These are phyloP conservation scores for Silene noctiflora DNA, from an alignment of 179 eudicot genomes.

Conservation along the genomic window DNA sequence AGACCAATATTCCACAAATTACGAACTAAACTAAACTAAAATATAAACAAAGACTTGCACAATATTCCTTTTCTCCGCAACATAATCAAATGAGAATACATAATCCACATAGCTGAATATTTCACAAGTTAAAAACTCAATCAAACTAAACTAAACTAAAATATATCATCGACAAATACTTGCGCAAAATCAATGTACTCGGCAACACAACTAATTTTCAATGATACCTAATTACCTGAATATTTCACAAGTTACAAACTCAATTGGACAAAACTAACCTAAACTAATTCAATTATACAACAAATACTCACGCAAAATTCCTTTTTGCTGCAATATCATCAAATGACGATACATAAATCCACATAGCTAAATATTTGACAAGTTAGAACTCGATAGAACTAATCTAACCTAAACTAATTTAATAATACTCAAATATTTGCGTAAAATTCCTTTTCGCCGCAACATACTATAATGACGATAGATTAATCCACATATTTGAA, in stretches of 20 bases:
- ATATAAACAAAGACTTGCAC: background rate
- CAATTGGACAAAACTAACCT: background rate
- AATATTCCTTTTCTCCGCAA: background rate
- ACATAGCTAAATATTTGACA: background rate
- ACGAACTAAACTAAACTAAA: background rate
- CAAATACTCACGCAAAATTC: too few species aligned
- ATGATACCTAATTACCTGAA: background rate
- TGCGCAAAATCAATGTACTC: background rate
- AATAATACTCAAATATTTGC: background rate
- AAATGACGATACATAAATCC: background rate
- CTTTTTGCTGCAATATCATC: background rate
- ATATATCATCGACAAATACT: background rate
- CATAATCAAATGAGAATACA: background rate
- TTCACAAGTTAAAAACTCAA: background rate
- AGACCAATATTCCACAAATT: too few species aligned
- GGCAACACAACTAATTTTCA: background rate
- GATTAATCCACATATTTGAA: background rate
- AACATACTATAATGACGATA: background rate
- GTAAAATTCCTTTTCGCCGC: background rate
- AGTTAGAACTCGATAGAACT: background rate
- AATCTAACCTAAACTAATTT: background rate
- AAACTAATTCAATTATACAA: background rate
- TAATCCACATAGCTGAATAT: background rate
- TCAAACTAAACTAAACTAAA: background rate
- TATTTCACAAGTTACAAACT: background rate